phyloP scores from a whole-genome alignment of 495 filamentous ascomycete genomes.

The Penicillium riverlandense region DNA sequence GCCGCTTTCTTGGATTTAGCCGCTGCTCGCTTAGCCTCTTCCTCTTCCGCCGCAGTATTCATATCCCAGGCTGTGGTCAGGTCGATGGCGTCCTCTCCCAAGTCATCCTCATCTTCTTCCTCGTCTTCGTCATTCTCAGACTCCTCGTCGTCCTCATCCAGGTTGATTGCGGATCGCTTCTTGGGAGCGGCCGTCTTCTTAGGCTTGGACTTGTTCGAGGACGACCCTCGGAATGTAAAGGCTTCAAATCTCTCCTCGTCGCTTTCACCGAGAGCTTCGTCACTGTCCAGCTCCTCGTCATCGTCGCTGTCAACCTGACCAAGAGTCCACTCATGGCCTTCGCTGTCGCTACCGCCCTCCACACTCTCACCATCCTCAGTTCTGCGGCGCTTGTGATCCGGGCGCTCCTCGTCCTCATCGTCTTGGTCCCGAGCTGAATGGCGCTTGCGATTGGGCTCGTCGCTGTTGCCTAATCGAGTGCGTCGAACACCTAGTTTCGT shows the following conservation, averaged over 20 bases:
- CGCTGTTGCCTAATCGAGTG: conserved; percentile 51
- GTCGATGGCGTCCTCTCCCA: conserved; percentile 83
- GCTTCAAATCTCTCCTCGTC: conserved; percentile 78
- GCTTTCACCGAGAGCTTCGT: conserved; percentile 87
- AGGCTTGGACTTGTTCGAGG: conserved; percentile 40
- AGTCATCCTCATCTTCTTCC: conserved; percentile 53
- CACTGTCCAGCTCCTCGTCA: conserved; percentile 81
- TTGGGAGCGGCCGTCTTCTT: conserved; percentile 21
- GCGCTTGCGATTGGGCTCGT: conserved; percentile 45
- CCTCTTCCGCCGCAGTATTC: conserved; percentile 46
- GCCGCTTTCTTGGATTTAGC: conserved; percentile 24
- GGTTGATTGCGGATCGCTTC: conserved; percentile 37
- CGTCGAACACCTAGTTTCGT: conserved; percentile 43
- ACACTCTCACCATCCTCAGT: conserved; percentile 32
- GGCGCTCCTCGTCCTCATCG: conserved; percentile 46
- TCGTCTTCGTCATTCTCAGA: conserved; percentile 42
- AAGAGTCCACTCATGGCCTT: conserved; percentile 82
- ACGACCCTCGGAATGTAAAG: conserved; percentile 65
- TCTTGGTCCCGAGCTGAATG: conserved; percentile 22
- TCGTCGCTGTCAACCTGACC: conserved; percentile 69
- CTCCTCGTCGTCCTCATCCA: conserved; percentile 52
- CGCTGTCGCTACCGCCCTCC: conserved; percentile 68
- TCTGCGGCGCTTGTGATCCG: conserved; percentile 39
- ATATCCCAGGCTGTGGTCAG: conserved; percentile 75
- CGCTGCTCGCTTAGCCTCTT: conserved; percentile 22